Base-by-base conservation (phyloP, 108 stramenopile genomes). In the Cyclotella distinguenda region DNA sequence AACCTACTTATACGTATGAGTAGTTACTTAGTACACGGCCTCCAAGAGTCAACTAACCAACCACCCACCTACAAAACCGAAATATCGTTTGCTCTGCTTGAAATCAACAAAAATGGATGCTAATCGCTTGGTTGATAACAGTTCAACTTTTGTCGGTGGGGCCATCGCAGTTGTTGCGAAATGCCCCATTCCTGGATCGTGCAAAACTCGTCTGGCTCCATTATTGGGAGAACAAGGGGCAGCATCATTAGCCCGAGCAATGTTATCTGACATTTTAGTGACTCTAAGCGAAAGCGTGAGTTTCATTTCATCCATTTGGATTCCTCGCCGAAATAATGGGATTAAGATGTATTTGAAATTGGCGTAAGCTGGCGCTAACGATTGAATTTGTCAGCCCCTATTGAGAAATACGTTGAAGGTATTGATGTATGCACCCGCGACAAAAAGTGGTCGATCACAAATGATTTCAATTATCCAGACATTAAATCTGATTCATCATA, bases 151-250 rank as follows among this genome's bases (percentile, higher is more conserved):
- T 39, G 58, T 59, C 27, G 74, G 70, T 18, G 80, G 84, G 13
- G 70, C 85, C 12, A 81, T 93, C 43, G 82, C 82, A 11, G 84
- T 93, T 16, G 74, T 93, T 27, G 88, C 92, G 21, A 93, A 93
- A 78, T 86, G 88, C 48, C 92, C 92, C 3, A 80, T 79, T 19
- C 78, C 85, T 16, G 92, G 92, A 31, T 59, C 60, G 53, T 70
- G 78, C 45, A 93, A 93, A 70, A 93, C 92, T 1, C 64, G 92
- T 8, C 53, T 90, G 48, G 66, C 73, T 46, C 82, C 85, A 3
- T 34, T 84, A 31, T 46, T 88, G 44, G 86, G 86, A 0, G 68
- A 77, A 8, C 79, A 85, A 19, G 92, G 92, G n/a, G 74, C 88
- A 12, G 86, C 87, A 18, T 25, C 30, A 4, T 58, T 93, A 28